phyloP scores from a whole-genome alignment of 306 rosid genomes.

The Crataegus laevigata region DNA sequence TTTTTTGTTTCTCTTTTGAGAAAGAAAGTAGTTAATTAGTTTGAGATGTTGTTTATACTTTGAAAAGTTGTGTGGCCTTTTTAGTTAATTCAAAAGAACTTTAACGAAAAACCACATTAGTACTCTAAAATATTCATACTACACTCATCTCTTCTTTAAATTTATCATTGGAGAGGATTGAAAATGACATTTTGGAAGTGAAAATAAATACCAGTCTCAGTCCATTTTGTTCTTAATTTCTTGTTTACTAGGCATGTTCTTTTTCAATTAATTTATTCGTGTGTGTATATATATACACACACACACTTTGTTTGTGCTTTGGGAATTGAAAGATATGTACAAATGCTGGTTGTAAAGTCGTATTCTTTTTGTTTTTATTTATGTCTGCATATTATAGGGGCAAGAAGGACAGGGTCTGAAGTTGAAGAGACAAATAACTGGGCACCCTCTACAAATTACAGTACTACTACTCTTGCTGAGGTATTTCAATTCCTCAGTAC shows the following conservation, averaged over 20 bases:
- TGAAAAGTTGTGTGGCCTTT: conserved; percentile 1
- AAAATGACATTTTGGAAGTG: background rate
- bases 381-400: conserved; percentile 45
- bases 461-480: conserved; percentile 51
- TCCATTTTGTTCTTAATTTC: background rate
- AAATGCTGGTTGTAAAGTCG: conserved; percentile 35
- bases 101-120: too few species aligned
- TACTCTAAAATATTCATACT: background rate
- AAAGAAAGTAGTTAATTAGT: background rate
- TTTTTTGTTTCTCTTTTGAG: background rate
- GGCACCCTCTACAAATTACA: conserved; percentile 43
- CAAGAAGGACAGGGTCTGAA: conserved; percentile 61
- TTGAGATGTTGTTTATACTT: background rate
- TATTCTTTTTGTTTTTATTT: conserved; percentile 54
- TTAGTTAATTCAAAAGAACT: conserved; percentile 5
- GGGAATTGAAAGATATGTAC: conserved; percentile 4
- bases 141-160: background rate
- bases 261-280: background rate
- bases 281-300: background rate
- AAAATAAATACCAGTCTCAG: background rate
- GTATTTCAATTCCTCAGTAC: conserved; percentile 32
- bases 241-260: conserved; percentile 19
- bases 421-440: conserved; percentile 71
- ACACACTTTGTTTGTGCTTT: conserved; percentile 36
- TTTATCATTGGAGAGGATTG: background rate